Conservation (phyloP, 257 asterid genomes). For the Vinca minor region DNA sequence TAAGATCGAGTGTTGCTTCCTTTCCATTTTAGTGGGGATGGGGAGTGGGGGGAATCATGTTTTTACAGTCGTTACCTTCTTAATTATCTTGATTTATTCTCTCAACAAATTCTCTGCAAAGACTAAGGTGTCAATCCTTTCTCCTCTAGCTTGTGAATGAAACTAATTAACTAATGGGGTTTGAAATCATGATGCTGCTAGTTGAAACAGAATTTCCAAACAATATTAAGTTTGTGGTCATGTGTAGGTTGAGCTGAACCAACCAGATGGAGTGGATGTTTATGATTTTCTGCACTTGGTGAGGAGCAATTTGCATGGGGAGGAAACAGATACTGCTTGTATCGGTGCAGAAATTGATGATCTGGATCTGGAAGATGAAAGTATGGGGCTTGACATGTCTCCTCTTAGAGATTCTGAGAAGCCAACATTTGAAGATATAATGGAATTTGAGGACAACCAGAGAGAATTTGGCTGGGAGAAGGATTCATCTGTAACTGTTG, state of each 20-base stretch:
- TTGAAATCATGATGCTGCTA: not conserved
- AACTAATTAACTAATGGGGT: not conserved
- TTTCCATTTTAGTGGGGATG: too few species aligned
- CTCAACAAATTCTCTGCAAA: too few species aligned
- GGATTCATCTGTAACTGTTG: slow-evolving; percentile 14
- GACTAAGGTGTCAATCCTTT: too few species aligned
- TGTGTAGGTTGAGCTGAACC: slow-evolving; percentile 50
- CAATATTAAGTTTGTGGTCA: not conserved
- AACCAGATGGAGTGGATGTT: slow-evolving; percentile 53
- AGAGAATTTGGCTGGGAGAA: slow-evolving; percentile 27
- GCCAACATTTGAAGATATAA: slow-evolving; percentile 69
- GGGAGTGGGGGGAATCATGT: too few species aligned
- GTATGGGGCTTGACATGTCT: slow-evolving; percentile 47
- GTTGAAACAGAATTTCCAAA: not conserved
- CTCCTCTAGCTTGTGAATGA: not conserved
- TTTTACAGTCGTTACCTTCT: too few species aligned
- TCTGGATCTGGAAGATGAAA: slow-evolving; percentile 52
- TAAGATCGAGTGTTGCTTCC: too few species aligned
- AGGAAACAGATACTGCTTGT: slow-evolving; percentile 53
- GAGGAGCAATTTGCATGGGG: slow-evolving; percentile 43
- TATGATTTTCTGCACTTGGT: slow-evolving; percentile 81
- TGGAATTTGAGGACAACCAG: slow-evolving; percentile 31
- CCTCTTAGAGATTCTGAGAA: slow-evolving; percentile 64
- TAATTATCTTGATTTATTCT: too few species aligned
- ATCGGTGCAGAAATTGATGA: slow-evolving; percentile 73